A percentile compares a stretch with the other conserved stretches of the same genome.
Evolutionary conservation across 257 asterid species (phyloP).

Genomic region (Solanum sparsipilum): DNA sequence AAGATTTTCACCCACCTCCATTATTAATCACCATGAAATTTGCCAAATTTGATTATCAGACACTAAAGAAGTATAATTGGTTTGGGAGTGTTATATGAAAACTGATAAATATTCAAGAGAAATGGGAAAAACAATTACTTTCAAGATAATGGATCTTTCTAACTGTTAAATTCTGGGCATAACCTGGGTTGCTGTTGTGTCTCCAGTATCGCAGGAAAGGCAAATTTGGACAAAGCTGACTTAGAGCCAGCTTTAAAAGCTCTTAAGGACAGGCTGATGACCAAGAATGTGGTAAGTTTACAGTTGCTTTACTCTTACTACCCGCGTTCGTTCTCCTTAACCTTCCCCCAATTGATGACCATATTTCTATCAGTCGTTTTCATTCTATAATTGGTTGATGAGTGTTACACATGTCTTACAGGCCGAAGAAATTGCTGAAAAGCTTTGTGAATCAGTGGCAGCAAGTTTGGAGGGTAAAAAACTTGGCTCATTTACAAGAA

Average conservation of each 20-base stretch:
- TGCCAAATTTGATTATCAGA: background rate
- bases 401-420: slow-evolving; percentile 18
- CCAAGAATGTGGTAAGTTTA: slow-evolving; percentile 90
- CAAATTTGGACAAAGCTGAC: slow-evolving; percentile 80
- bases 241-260: slow-evolving; percentile 90
- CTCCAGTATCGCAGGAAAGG: slow-evolving; percentile 83
- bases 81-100: background rate
- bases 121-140: background rate
- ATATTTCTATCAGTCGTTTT: background rate
- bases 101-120: background rate
- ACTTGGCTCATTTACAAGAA: slow-evolving; percentile 79
- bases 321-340: background rate
- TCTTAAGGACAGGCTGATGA: slow-evolving; percentile 96
- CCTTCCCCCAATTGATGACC: background rate
- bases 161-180: background rate
- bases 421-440: slow-evolving; percentile 99
- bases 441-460: slow-evolving; percentile 94
- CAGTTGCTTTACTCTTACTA: background rate
- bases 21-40: background rate
- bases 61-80: background rate
- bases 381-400: background rate
- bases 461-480: slow-evolving; percentile 94
- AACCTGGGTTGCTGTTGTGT: background rate
- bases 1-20: background rate
- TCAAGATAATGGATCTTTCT: background rate